Percentiles rank a stretch among this genome's conserved stretches.
Conservation (phyloP, 2,329 filamentous ascomycete genomes). For the Macrophomina pseudophaseolina region DNA sequence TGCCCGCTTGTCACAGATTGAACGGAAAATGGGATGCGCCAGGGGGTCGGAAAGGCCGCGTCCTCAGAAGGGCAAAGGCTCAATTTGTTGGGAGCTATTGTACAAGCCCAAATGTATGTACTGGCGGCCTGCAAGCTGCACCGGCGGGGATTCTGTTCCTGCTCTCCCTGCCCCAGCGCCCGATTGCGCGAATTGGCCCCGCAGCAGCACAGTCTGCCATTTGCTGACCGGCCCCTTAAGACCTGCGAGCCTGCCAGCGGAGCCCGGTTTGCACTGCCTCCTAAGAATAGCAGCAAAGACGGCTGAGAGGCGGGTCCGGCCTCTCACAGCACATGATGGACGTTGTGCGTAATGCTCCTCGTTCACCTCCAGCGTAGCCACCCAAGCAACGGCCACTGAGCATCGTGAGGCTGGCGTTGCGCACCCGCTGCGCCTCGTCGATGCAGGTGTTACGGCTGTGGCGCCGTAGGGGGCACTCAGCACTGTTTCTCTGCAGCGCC, state of each 20-base stretch:
- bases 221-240: conserved; percentile 9
- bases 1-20: background rate
- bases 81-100: background rate
- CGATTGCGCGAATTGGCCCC: background rate
- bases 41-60: conserved; percentile 2
- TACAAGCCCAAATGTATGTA: background rate
- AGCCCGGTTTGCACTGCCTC: background rate
- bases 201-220: background rate
- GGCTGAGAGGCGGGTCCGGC: background rate
- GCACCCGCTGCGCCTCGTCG: background rate
- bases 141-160: background rate
- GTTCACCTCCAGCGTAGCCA: background rate
- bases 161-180: conserved; percentile 4
- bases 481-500: background rate
- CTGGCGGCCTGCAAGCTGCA: background rate
- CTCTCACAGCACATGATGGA: background rate
- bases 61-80: background rate
- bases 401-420: background rate
- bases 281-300: background rate
- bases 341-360: background rate
- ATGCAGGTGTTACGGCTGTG: background rate
- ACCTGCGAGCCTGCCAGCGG: conserved; percentile 1
- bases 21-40: conserved; percentile 13
- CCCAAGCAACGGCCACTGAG: background rate
- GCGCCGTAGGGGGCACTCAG: background rate